A percentile compares a stretch with the other conserved stretches of the same genome.
These are phyloP conservation scores for Eurotiales sp. DNA, from an alignment of 2,329 filamentous ascomycete species.

Conservation along the genomic window DNA sequence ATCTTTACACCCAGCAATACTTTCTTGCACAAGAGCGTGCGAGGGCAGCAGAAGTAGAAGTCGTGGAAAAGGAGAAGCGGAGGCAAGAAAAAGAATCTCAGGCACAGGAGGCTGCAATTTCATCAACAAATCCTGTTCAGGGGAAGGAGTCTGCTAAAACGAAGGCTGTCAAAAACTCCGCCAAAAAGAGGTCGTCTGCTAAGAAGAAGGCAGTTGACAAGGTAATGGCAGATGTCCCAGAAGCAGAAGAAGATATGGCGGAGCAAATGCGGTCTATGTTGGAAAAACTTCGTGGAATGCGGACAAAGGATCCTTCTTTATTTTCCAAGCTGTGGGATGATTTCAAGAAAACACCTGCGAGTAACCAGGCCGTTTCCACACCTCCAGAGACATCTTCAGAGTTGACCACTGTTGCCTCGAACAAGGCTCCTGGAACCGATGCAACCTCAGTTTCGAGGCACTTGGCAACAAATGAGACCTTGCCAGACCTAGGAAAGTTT, in stretches of 20 bases:
- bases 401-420: neutral
- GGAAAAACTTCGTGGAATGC: slow-evolving; percentile 56
- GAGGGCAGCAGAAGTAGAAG: slow-evolving; percentile 12
- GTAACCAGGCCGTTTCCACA: neutral
- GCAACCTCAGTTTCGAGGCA: neutral
- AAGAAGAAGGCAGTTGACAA: slow-evolving; percentile 5
- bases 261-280: slow-evolving; percentile 52
- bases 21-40: slow-evolving; percentile 11
- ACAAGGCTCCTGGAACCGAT: neutral
- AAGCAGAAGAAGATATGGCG: slow-evolving; percentile 38
- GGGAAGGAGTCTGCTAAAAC: neutral
- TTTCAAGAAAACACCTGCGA: slow-evolving; percentile 11
- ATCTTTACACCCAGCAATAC: slow-evolving; percentile 13
- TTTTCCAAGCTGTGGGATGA: slow-evolving; percentile 45
- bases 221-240: neutral
- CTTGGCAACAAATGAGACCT: neutral
- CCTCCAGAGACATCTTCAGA: neutral
- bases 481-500: slow-evolving; percentile 13
- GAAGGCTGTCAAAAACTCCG: slow-evolving; percentile 5
- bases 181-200: slow-evolving; percentile 2
- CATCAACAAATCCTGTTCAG: neutral
- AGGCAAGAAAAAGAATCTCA: slow-evolving; percentile 7
- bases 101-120: slow-evolving; percentile 3
- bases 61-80: slow-evolving; percentile 1
- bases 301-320: slow-evolving; percentile 51